Percentiles rank a stretch among this genome's conserved stretches.
These are phyloP conservation scores for Penicillium fuscoglaucum DNA, from an alignment of 2,329 filamentous ascomycete genomes.

Conservation along the genomic window DNA sequence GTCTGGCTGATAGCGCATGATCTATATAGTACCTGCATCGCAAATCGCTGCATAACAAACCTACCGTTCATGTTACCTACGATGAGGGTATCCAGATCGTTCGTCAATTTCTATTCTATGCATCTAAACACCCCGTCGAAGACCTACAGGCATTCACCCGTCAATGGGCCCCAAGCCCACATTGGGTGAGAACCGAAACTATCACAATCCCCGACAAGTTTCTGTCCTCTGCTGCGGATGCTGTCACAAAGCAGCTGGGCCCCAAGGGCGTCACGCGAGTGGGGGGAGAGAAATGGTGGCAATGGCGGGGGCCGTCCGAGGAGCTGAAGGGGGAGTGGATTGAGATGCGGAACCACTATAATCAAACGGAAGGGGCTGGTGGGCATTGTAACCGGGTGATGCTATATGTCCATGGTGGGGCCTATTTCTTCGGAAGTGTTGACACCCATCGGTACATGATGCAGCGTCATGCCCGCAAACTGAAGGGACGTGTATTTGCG, in stretches of 20 bases:
- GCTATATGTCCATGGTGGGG: constrained; percentile 91
- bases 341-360: constrained; percentile 84
- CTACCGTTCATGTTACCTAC: constrained; percentile 88
- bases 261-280: constrained; percentile 70
- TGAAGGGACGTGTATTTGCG: constrained; percentile 86
- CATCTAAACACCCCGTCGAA: constrained; percentile 87
- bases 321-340: constrained; percentile 87
- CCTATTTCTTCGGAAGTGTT: constrained; percentile 92
- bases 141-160: constrained; percentile 88
- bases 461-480: constrained; percentile 90
- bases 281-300: constrained; percentile 85
- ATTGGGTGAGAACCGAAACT: constrained; percentile 79
- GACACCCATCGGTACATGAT: constrained; percentile 98
- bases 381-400: constrained; percentile 70
- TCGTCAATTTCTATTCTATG: constrained; percentile 79
- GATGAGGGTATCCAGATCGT: constrained; percentile 88
- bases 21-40: constrained; percentile 76
- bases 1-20: constrained; percentile 1
- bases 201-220: constrained; percentile 65
- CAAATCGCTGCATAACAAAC: constrained; percentile 71
- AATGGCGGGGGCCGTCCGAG: constrained; percentile 70
- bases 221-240: constrained; percentile 64
- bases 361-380: constrained; percentile 66
- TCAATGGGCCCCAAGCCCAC: constrained; percentile 86
- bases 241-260: constrained; percentile 74